phyloP scores from a whole-genome alignment of 768 basidiomycete species.

The Leucocoprinus leucothites region DNA sequence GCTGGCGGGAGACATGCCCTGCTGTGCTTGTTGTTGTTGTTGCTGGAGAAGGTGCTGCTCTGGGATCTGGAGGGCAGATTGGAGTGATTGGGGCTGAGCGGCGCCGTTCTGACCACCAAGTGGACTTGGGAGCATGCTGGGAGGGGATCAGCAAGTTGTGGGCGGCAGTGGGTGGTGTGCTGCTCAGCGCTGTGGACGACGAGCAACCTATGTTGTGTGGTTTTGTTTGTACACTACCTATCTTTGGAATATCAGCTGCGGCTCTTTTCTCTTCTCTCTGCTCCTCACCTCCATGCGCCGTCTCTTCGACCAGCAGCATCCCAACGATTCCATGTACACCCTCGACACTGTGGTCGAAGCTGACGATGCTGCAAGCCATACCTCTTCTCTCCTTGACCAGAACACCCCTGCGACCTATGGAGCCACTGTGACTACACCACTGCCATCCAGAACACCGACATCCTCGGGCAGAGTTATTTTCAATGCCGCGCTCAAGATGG shows the following conservation, averaged over 20 bases:
- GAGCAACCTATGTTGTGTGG: constrained; percentile 28
- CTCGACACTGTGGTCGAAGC: constrained; percentile 52
- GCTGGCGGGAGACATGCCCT: constrained; percentile 26
- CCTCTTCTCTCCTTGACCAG: constrained; percentile 41
- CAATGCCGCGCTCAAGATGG: constrained; percentile 83
- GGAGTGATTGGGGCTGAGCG: constrained; percentile 46
- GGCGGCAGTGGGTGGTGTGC: constrained; percentile 11
- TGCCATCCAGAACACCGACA: too few species aligned
- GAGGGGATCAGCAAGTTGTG: constrained; percentile 1
- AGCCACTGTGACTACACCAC: constrained; percentile 36
- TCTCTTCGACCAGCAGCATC: constrained; percentile 16
- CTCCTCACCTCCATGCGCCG: constrained; percentile 19
- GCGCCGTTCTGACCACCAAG: constrained; percentile 27
- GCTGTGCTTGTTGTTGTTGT: too few species aligned
- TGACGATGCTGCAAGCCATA: constrained; percentile 19
- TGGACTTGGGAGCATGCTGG: constrained; percentile 34
- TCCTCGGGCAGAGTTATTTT: constrained; percentile 63
- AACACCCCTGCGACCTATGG: constrained; percentile 49
- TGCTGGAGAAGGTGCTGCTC: constrained; percentile 53
- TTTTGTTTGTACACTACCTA: constrained; percentile 28
- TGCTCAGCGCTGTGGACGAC: constrained; percentile 32
- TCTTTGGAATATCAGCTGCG: constrained; percentile 18
- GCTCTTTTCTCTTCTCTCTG: constrained; percentile 17
- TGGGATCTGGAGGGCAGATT: constrained; percentile 58
- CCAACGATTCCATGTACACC: constrained; percentile 50